Evolutionary conservation across 2,329 filamentous ascomycete genomes (phyloP), one percentile per base, ranked within the genome.

Genomic region (Cordyceps tenuipes): DNA sequence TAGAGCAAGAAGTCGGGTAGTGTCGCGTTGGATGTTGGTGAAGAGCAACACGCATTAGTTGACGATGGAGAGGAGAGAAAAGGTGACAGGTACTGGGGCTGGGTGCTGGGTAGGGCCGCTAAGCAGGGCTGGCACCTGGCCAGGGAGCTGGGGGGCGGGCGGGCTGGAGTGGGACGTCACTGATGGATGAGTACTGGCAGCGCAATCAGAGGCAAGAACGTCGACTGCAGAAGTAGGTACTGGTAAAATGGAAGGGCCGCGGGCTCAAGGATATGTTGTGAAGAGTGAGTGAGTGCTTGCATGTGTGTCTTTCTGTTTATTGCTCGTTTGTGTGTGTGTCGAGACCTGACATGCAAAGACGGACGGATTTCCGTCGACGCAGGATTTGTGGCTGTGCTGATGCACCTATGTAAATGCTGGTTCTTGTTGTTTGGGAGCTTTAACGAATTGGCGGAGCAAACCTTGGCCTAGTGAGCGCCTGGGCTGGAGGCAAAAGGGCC

Each of bases 41-140:
- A 59, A 59, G 47, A 59, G 56, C 56, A 52, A 59, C 48, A 52
- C 36, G 1, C 29, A 29, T 58, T 52, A 59, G 56, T 59, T 59
- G 56, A 59, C 56, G 56, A 44, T 46, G 39, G 56, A 34, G 48
- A 52, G 56, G 56, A 58, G 56, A 34, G 56, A 51, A 58, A 34
- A 58, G 56, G 56, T 23, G 56, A 58, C 56, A n/a, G 56, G 44
- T 58, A 51, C 56, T 50, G 56, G 56, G 56, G 47, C 56, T 58
- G 47, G 47, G 46, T 34, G 23, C 46, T 57, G 54, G 44, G 43
- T 44, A 57, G 21, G 44, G 44, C 54, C 34, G 56, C 46, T 50
- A 51, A 41, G 56, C 56, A 58, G 55, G 54, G 54, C 54, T 57
- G 54, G 54, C 46, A 34, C 12, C 54, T 49, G 41, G 43, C 34